phyloP scores from a whole-genome alignment of 148 eudicot species.

The Rhododendron ovatum region DNA sequence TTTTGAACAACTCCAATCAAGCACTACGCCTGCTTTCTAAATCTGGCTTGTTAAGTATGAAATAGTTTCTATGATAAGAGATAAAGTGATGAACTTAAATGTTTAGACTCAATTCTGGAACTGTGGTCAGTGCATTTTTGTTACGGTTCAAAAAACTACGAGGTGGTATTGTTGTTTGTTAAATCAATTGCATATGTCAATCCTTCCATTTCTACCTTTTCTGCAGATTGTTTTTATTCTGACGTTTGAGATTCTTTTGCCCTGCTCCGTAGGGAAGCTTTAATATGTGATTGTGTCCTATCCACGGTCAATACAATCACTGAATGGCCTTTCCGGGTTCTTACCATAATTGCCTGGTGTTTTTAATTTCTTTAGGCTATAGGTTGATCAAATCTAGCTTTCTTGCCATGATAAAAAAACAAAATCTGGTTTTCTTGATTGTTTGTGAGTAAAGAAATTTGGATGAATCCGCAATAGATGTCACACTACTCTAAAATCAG shows the following conservation, averaged over 20 bases:
- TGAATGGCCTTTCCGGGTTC: neutral
- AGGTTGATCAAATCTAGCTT: neutral
- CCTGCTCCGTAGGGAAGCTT: neutral
- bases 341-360: neutral
- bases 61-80: conserved; percentile 7
- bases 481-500: neutral
- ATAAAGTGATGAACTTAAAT: neutral
- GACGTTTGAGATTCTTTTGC: neutral
- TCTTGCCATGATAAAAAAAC: neutral
- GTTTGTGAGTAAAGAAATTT: neutral
- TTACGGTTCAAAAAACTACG: neutral
- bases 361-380: neutral
- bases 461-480: neutral
- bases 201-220: neutral
- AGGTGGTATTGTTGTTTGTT: neutral
- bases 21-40: conserved; percentile 72
- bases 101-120: neutral
- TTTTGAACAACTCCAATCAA: conserved; percentile 74
- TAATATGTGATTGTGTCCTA: too few species aligned
- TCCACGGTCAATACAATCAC: neutral
- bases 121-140: neutral
- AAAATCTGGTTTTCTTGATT: neutral
- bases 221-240: neutral
- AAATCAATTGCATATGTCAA: neutral
- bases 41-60: conserved; percentile 57